Percentiles rank a stretch among this genome's conserved stretches.
phyloP scores from a whole-genome alignment of 2,329 filamentous ascomycete genomes.

The Mariannaea sp. region DNA sequence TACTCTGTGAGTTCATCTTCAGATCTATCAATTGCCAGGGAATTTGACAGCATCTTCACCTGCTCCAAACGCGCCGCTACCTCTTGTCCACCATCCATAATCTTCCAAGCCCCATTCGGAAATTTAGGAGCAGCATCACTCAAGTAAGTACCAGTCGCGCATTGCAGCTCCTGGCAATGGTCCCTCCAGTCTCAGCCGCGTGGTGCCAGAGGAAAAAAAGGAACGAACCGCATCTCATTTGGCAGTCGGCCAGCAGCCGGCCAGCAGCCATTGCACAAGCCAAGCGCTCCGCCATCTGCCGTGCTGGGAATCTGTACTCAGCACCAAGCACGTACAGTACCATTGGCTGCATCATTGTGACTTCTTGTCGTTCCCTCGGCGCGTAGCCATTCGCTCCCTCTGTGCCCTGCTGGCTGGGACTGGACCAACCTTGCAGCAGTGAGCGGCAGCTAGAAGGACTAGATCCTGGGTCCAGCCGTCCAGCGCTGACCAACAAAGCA shows the following conservation, averaged over 20 bases:
- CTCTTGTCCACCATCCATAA: constrained; percentile 5
- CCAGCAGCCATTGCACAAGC: background rate
- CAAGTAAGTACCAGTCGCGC: background rate
- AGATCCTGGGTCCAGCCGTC: constrained; percentile 15
- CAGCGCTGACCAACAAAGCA: constrained; percentile 13
- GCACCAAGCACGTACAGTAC: background rate
- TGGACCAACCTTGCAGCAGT: constrained; percentile 5
- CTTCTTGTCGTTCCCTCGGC: background rate
- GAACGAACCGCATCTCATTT: constrained; percentile 9
- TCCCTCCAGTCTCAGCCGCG: constrained; percentile 8
- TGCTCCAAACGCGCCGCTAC: constrained; percentile 11
- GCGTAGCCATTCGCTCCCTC: constrained; percentile 5
- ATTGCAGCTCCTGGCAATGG: background rate
- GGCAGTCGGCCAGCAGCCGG: constrained; percentile 9
- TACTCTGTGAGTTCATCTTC: background rate
- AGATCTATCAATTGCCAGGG: constrained; percentile 9
- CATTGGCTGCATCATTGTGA: background rate
- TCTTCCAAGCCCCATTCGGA: background rate
- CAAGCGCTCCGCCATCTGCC: constrained; percentile 4
- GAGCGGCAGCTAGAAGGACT: constrained; percentile 12
- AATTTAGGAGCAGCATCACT: background rate
- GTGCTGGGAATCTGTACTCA: background rate
- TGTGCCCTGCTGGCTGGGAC: background rate
- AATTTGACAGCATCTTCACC: constrained; percentile 8
- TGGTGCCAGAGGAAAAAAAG: constrained; percentile 8